Percentiles rank a stretch among this genome's conserved stretches.
These are phyloP conservation scores for Apiotrichum gracile DNA, from an alignment of 1,284 basidiomycete genomes.

Conservation along the genomic window DNA sequence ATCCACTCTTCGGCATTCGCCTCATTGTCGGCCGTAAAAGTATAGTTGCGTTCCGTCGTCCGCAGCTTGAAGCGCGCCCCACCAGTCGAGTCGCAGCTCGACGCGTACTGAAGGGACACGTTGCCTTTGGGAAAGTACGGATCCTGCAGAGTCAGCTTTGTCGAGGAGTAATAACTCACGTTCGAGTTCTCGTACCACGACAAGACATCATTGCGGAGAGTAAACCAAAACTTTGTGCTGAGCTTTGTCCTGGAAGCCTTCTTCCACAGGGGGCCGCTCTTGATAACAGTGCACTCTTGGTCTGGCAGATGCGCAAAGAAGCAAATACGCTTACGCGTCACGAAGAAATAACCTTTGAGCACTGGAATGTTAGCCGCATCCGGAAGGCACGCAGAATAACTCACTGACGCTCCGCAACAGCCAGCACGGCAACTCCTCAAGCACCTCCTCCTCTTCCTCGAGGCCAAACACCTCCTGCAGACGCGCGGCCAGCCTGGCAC, in stretches of 20 bases:
- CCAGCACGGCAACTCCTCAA: constrained; percentile 87
- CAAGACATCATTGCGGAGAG: constrained; percentile 84
- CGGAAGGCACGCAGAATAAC: constrained; percentile 41
- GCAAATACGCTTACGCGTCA: constrained; percentile 85
- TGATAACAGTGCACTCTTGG: constrained; percentile 79
- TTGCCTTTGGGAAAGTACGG: constrained; percentile 96
- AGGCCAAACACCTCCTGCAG: constrained; percentile 78
- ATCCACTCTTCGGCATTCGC: constrained; percentile 87
- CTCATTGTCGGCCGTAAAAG: constrained; percentile 68
- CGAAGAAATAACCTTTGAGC: constrained; percentile 92
- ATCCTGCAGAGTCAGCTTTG: constrained; percentile 53
- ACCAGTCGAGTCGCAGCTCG: constrained; percentile 69
- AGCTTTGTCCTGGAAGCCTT: constrained; percentile 78
- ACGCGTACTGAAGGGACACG: constrained; percentile 84
- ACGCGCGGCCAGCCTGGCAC: constrained; percentile 70
- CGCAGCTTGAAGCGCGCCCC: constrained; percentile 71
- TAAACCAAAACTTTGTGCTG: constrained; percentile 88
- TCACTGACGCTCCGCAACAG: constrained; percentile 74
- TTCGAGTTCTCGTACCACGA: constrained; percentile 93
- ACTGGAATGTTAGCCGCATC: constrained; percentile 55
- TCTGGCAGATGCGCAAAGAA: constrained; percentile 94
- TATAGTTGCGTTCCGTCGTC: constrained; percentile 69
- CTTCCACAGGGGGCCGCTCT: constrained; percentile 77
- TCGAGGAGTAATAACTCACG: constrained; percentile 50
- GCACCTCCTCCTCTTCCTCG: constrained; percentile 69